A percentile compares a stretch with the other conserved stretches of the same genome.
Conservation (phyloP, 306 rosid species). For the Comarum palustre region DNA sequence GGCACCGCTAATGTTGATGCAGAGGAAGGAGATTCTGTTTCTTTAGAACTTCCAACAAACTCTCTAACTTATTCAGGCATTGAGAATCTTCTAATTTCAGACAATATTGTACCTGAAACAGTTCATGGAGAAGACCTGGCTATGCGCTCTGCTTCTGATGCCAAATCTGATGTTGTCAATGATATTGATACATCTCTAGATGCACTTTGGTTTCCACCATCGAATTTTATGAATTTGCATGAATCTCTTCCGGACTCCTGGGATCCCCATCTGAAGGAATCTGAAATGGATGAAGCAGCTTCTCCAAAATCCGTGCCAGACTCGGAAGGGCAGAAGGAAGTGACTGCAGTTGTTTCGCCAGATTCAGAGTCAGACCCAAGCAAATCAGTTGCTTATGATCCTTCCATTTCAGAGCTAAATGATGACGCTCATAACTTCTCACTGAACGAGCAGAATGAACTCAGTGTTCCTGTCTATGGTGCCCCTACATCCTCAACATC, state of each 20-base stretch:
- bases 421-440: slow-evolving; percentile 30
- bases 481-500: slow-evolving; percentile 27
- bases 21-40: slow-evolving; percentile 31
- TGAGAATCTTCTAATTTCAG: slow-evolving; percentile 28
- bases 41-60: slow-evolving; percentile 28
- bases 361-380: slow-evolving; percentile 30
- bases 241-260: slow-evolving; percentile 32
- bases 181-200: slow-evolving; percentile 33
- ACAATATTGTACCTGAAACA: slow-evolving; percentile 20
- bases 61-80: slow-evolving; percentile 25
- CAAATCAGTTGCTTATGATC: slow-evolving; percentile 28
- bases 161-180: slow-evolving; percentile 22
- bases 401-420: slow-evolving; percentile 31
- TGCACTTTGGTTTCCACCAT: slow-evolving; percentile 35
- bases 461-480: slow-evolving; percentile 33
- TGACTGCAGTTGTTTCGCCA: slow-evolving; percentile 29
- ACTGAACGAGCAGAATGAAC: slow-evolving; percentile 27
- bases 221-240: slow-evolving; percentile 25
- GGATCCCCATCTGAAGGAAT: slow-evolving; percentile 31
- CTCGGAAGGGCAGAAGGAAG: slow-evolving; percentile 27
- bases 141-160: slow-evolving; percentile 12
- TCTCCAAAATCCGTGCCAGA: slow-evolving; percentile 34
- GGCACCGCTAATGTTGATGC: slow-evolving; percentile 28
- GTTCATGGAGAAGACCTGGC: slow-evolving; percentile 22
- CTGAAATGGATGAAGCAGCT: slow-evolving; percentile 39